phyloP scores from a whole-genome alignment of 345 rosid genomes.

The Dipteronia sinensis region DNA sequence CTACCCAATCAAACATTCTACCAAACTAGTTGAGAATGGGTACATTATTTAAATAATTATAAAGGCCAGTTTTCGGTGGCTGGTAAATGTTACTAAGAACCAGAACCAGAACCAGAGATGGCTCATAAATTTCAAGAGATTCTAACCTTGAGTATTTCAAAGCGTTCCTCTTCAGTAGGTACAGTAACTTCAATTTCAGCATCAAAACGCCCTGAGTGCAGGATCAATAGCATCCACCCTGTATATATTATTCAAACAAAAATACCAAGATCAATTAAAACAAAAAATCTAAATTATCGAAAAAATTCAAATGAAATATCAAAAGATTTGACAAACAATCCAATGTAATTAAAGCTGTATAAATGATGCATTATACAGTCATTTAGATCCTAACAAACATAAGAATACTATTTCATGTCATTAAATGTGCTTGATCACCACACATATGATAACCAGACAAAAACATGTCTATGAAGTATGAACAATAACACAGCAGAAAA shows the following conservation, averaged over 20 bases:
- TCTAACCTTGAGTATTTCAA: constrained; percentile 73
- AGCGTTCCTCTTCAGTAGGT: constrained; percentile 79
- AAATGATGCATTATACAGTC: not conserved
- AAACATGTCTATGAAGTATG: not conserved
- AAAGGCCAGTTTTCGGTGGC: not conserved
- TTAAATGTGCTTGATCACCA: not conserved
- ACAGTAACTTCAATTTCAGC: constrained; percentile 81
- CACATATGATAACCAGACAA: not conserved
- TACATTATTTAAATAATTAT: not conserved
- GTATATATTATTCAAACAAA: constrained; percentile 6
- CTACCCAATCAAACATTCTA: not conserved
- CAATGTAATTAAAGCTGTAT: not conserved
- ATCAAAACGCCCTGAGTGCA: constrained; percentile 84
- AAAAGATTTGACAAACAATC: not conserved
- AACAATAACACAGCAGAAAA: not conserved
- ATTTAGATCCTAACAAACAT: not conserved
- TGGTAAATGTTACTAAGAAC: not conserved
- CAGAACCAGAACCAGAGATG: not conserved
- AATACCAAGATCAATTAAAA: not conserved
- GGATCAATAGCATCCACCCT: constrained; percentile 83
- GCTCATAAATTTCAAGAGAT: constrained; percentile 7
- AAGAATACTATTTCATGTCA: too few species aligned
- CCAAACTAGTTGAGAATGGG: not conserved
- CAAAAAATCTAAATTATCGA: not conserved
- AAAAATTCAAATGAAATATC: not conserved